phyloP scores from a whole-genome alignment of 306 rosid genomes.

The Trichosanthes cucumerina region DNA sequence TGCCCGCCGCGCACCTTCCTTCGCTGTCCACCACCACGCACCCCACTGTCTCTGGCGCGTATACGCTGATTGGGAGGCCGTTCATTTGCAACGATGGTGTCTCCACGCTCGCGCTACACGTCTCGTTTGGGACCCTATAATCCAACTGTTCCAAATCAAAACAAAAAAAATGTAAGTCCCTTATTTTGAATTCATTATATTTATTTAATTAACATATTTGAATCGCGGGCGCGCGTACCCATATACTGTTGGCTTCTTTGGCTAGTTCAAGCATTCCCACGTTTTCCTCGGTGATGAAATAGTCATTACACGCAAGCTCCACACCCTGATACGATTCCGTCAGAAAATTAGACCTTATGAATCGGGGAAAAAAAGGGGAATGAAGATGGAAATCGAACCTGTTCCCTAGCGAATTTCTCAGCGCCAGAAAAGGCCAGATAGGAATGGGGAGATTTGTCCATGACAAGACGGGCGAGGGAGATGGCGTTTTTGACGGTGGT shows the following conservation, averaged over 20 bases:
- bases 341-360: background rate
- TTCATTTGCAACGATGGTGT: constrained; percentile 63
- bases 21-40: constrained; percentile 78
- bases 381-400: constrained; percentile 23
- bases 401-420: constrained; percentile 67
- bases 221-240: constrained; percentile 31
- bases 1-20: constrained; percentile 75
- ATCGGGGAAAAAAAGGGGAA: background rate
- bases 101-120: constrained; percentile 43
- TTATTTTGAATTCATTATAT: background rate
- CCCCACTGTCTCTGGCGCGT: constrained; percentile 92
- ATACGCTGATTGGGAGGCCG: constrained; percentile 71
- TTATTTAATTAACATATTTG: too few relatives aligned
- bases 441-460: constrained; percentile 97
- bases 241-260: constrained; percentile 75
- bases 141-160: constrained; percentile 48
- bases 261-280: constrained; percentile 81
- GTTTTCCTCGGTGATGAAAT: constrained; percentile 78
- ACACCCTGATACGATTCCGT: constrained; percentile 37
- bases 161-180: background rate
- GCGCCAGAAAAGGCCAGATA: constrained; percentile 87
- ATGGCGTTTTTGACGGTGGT: constrained; percentile 74
- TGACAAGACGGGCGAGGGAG: constrained; percentile 85
- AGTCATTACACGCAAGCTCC: constrained; percentile 57
- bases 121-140: constrained; percentile 49